Percentiles rank a stretch among this genome's conserved stretches.
These are phyloP conservation scores for Aquilaria agallochum DNA, from an alignment of 441 rosid genomes.

Conservation along the genomic window DNA sequence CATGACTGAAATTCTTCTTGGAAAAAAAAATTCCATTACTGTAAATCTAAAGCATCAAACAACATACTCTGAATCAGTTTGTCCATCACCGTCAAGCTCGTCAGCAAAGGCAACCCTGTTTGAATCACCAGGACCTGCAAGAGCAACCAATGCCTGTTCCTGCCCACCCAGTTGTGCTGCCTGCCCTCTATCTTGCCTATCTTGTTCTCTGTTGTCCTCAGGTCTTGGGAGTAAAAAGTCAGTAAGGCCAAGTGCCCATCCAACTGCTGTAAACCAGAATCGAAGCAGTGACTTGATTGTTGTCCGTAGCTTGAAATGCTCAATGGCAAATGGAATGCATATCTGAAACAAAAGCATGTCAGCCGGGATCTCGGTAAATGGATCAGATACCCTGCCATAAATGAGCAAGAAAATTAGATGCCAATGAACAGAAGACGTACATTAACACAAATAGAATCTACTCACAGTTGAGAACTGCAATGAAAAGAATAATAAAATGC, in stretches of 20 bases:
- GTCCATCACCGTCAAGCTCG: constrained; percentile 74
- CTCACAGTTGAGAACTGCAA: constrained; percentile 6
- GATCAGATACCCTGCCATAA: constrained; percentile 79
- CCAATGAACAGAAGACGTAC: constrained; percentile 16
- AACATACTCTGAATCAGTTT: constrained; percentile 80
- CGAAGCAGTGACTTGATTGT: constrained; percentile 83
- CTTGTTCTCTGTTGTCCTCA: constrained; percentile 76
- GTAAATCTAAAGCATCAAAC: constrained; percentile 2
- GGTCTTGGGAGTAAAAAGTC: constrained; percentile 82
- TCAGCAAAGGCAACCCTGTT: constrained; percentile 47
- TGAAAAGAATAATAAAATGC: neutral
- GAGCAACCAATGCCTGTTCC: constrained; percentile 55
- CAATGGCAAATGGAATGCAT: constrained; percentile 92
- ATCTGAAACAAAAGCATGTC: constrained; percentile 98
- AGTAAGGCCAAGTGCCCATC: constrained; percentile 90
- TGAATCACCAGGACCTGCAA: constrained; percentile 45
- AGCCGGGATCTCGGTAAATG: constrained; percentile 97
- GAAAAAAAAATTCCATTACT: neutral
- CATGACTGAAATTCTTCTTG: neutral
- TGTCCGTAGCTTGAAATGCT: constrained; percentile 89
- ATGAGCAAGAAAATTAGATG: constrained; percentile 12
- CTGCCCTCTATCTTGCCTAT: constrained; percentile 69
- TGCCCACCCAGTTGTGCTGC: constrained; percentile 55
- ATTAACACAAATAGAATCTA: constrained; percentile 9
- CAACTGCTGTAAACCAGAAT: constrained; percentile 89